phyloP scores from a whole-genome alignment of 1,139 yeast species.

The Sugiyamaella novakii region DNA sequence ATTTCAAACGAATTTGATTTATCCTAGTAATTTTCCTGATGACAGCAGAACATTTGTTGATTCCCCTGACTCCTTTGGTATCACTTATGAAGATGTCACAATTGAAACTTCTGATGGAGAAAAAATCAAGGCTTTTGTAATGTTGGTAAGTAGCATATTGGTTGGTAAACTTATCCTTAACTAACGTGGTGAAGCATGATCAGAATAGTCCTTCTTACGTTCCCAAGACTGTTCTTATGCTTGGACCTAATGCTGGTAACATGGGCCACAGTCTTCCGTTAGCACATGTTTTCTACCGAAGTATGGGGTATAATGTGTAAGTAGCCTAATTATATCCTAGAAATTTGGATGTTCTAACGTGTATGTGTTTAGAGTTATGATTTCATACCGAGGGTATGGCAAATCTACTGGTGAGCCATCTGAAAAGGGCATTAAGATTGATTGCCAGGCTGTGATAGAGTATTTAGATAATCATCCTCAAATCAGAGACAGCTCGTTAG shows the following conservation, averaged over 20 bases:
- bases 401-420: constrained; percentile 74
- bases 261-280: constrained; percentile 91
- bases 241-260: constrained; percentile 96
- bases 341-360: neutral
- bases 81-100: constrained; percentile 66
- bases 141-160: constrained; percentile 31
- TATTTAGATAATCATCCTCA: constrained; percentile 57
- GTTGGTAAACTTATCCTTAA: no score
- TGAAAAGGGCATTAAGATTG: constrained; percentile 79
- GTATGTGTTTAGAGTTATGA: constrained; percentile 50
- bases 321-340: constrained; percentile 14
- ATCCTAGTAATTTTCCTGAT: constrained; percentile 79
- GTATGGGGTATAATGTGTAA: constrained; percentile 68
- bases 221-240: constrained; percentile 71
- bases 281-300: constrained; percentile 66
- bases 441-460: constrained; percentile 73
- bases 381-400: constrained; percentile 94
- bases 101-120: constrained; percentile 71
- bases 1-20: constrained; percentile 70
- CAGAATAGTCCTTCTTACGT: constrained; percentile 46
- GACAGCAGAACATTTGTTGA: constrained; percentile 71
- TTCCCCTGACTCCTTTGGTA: constrained; percentile 70
- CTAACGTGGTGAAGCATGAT: constrained; percentile 46
- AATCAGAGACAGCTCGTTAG: constrained; percentile 55
- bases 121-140: constrained; percentile 51